A percentile compares a stretch with the other conserved stretches of the same genome.
phyloP scores from a whole-genome alignment of 192 early-diverging fungal genomes.

The Backusella circina region DNA sequence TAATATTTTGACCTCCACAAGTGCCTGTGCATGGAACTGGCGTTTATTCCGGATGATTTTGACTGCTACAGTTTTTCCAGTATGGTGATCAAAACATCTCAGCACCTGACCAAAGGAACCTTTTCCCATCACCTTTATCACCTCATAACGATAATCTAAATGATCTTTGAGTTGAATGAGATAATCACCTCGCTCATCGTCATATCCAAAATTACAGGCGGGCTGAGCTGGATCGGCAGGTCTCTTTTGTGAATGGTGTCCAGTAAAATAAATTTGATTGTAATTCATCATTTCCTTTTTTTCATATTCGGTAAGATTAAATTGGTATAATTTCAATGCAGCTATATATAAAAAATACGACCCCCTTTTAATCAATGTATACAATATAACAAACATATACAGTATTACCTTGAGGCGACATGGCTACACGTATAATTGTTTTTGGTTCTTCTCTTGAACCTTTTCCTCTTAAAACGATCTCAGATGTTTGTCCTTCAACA shows the following conservation, averaged over 20 bases:
- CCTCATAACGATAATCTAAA: constrained; percentile 84
- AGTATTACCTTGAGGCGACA: constrained; percentile 6
- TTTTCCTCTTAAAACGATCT: neutral
- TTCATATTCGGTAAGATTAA: constrained; percentile 22
- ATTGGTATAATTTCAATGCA: constrained; percentile 13
- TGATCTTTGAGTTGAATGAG: constrained; percentile 84
- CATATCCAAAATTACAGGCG: constrained; percentile 28
- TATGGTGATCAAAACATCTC: constrained; percentile 88
- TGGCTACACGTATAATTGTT: constrained; percentile 5
- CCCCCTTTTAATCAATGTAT: neutral
- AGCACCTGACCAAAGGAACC: constrained; percentile 93
- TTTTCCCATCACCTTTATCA: constrained; percentile 83
- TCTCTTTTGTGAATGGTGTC: neutral
- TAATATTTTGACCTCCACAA: constrained; percentile 89
- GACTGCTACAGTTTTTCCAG: constrained; percentile 76
- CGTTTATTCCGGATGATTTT: constrained; percentile 95
- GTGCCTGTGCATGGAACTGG: constrained; percentile 89
- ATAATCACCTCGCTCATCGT: constrained; percentile 93
- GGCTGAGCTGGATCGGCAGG: neutral
- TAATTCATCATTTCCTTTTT: constrained; percentile 23
- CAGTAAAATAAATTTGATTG: constrained; percentile 8
- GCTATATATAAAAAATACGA: neutral
- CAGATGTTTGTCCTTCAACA: neutral
- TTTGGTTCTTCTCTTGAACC: neutral
- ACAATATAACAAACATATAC: neutral